A percentile compares a stretch with the other conserved stretches of the same genome.
Evolutionary conservation across 306 rosid genomes (phyloP).

Genomic region (Corylus heterophylla): DNA sequence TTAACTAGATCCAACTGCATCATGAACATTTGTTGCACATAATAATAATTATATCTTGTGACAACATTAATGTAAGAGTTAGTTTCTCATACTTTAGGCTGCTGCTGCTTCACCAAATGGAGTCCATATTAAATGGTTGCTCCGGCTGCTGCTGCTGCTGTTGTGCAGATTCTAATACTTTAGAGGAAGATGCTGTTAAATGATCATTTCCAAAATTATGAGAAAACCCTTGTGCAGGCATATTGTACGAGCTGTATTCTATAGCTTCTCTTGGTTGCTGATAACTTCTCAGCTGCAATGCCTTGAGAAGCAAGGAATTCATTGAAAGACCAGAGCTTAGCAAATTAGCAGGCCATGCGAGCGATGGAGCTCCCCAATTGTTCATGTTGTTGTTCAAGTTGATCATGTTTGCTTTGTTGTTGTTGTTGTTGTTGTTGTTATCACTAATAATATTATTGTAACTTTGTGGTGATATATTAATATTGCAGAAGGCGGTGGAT

Average conservation of each 20-base stretch:
- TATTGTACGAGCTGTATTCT: slow-evolving; percentile 23
- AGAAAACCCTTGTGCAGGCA: slow-evolving; percentile 41
- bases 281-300: slow-evolving; percentile 72
- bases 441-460: slow-evolving; percentile 1
- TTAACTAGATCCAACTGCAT: background rate
- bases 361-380: slow-evolving; percentile 64
- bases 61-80: background rate
- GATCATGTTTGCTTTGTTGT: slow-evolving; percentile 38
- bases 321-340: slow-evolving; percentile 51
- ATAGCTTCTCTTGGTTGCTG: slow-evolving; percentile 44
- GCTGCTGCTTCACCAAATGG: slow-evolving; percentile 65
- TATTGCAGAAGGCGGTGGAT: slow-evolving; percentile 33
- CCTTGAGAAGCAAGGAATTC: slow-evolving; percentile 84
- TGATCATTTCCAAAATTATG: slow-evolving; percentile 40
- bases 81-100: slow-evolving; percentile 29
- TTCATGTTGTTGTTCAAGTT: slow-evolving; percentile 49
- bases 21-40: background rate
- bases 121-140: slow-evolving; percentile 95
- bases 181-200: slow-evolving; percentile 60
- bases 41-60: background rate
- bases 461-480: slow-evolving; percentile 37
- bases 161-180: slow-evolving; percentile 49
- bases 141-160: slow-evolving; percentile 52
- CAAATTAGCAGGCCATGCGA: slow-evolving; percentile 59
- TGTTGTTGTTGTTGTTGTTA: slow-evolving; percentile 9